Percentiles rank a stretch among this genome's conserved stretches.
Evolutionary conservation across 2,329 filamentous ascomycete species (phyloP).

Genomic region (Penicillium sp.): DNA sequence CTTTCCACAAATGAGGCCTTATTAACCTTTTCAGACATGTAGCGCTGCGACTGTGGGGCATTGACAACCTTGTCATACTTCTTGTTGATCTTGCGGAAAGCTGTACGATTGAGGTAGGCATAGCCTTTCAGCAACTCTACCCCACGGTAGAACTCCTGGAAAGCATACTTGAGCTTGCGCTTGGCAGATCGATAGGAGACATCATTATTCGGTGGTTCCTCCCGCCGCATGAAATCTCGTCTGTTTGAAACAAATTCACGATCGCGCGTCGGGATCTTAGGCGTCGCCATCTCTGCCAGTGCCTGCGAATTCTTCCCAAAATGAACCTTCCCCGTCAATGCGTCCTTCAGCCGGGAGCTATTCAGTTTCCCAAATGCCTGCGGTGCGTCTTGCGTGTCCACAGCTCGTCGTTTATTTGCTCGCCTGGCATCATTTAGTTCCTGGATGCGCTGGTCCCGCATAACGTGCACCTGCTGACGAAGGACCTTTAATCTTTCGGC

Average conservation of each 20-base stretch:
- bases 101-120: constrained; percentile 80
- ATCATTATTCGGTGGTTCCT: constrained; percentile 46
- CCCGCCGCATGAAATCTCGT: constrained; percentile 48
- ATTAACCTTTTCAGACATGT: constrained; percentile 88
- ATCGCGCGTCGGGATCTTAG: constrained; percentile 31
- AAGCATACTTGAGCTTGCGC: constrained; percentile 79
- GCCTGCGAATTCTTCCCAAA: constrained; percentile 55
- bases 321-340: constrained; percentile 43
- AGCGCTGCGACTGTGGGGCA: constrained; percentile 69
- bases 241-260: constrained; percentile 28
- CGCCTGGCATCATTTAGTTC: constrained; percentile 57
- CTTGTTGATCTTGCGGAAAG: constrained; percentile 96
- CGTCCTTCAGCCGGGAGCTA: constrained; percentile 34
- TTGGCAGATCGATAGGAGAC: constrained; percentile 85
- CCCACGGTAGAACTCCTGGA: constrained; percentile 89
- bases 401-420: constrained; percentile 19
- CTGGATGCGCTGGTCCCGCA: constrained; percentile 75
- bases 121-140: constrained; percentile 91
- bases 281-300: constrained; percentile 43
- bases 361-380: constrained; percentile 24
- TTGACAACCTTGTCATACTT: constrained; percentile 93
- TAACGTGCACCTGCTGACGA: constrained; percentile 82
- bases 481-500: constrained; percentile 64
- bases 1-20: constrained; percentile 88
- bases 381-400: constrained; percentile 15